Evolutionary conservation across 345 rosid species (phyloP).

Genomic region (Citrus inodora): DNA sequence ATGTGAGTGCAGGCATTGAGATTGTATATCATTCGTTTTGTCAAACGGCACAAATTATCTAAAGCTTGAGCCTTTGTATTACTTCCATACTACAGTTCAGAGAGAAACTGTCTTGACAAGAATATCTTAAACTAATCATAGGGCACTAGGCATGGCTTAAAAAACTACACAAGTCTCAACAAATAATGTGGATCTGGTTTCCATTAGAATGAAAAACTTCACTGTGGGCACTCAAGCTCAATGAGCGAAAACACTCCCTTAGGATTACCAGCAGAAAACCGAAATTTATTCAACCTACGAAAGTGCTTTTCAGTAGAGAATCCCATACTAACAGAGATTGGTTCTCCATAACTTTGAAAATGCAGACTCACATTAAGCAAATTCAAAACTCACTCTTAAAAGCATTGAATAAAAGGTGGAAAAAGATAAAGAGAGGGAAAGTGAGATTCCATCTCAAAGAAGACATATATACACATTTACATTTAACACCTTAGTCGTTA

Average conservation of each 20-base stretch:
- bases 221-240: not conserved
- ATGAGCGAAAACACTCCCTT: not conserved
- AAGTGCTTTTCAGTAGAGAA: too few relatives aligned
- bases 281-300: not conserved
- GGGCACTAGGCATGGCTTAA: too few relatives aligned
- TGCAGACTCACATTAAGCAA: too few relatives aligned
- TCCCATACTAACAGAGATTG: too few relatives aligned
- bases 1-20: too few relatives aligned
- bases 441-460: not conserved
- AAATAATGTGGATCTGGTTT: not conserved
- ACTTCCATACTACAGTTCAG: too few relatives aligned
- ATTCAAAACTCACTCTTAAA: not conserved
- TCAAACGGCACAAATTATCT: not conserved
- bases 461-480: not conserved
- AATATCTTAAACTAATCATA: too few relatives aligned
- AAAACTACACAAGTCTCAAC: not conserved
- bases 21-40: too few relatives aligned
- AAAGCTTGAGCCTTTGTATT: not conserved
- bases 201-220: not conserved
- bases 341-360: too few relatives aligned
- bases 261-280: not conserved
- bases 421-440: not conserved
- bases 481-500: not conserved
- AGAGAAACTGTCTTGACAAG: not conserved
- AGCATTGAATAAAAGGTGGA: not conserved